Conservation (phyloP, 805 yeast species). For the Hanseniaspora lindneri region DNA sequence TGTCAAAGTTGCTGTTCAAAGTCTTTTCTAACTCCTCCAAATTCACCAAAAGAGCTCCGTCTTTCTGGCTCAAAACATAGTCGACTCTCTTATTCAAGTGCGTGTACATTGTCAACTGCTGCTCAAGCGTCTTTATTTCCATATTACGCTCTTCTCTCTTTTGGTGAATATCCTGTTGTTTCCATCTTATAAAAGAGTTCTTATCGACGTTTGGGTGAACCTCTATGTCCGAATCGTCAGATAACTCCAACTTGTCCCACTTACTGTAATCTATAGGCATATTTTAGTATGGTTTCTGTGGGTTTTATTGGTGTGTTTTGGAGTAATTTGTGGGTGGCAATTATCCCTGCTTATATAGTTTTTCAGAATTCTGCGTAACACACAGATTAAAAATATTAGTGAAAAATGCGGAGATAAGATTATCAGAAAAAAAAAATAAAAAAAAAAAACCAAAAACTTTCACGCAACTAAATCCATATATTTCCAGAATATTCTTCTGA, state of each 20-base stretch:
- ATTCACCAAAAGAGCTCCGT: conserved; percentile 25
- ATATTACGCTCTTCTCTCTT: conserved; percentile 69
- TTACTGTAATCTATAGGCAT: conserved; percentile 92
- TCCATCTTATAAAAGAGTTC: conserved; percentile 84
- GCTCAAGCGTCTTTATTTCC: conserved; percentile 62
- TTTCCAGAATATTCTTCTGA: not conserved
- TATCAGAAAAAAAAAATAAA: not conserved
- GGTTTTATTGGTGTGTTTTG: not conserved
- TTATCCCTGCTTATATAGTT: not conserved
- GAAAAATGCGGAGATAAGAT: too few relatives aligned
- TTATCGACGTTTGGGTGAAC: conserved; percentile 98
- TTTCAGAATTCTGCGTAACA: too few relatives aligned
- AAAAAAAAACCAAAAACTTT: not conserved
- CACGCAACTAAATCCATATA: not conserved
- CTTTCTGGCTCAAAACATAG: conserved; percentile 38
- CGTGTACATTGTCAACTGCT: conserved; percentile 70
- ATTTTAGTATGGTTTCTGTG: not conserved
- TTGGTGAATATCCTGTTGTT: conserved; percentile 93
- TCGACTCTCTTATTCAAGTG: conserved; percentile 66
- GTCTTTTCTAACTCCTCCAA: conserved; percentile 30
- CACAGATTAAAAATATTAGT: too few relatives aligned
- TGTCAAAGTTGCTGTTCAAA: conserved; percentile 44
- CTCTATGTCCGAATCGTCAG: conserved; percentile 94
- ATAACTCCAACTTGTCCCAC: conserved; percentile 92
- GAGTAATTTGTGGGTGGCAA: not conserved